These are phyloP conservation scores for Dendrobium nobile DNA, from an alignment of 106 monocot genomes.

Conservation along the genomic window DNA sequence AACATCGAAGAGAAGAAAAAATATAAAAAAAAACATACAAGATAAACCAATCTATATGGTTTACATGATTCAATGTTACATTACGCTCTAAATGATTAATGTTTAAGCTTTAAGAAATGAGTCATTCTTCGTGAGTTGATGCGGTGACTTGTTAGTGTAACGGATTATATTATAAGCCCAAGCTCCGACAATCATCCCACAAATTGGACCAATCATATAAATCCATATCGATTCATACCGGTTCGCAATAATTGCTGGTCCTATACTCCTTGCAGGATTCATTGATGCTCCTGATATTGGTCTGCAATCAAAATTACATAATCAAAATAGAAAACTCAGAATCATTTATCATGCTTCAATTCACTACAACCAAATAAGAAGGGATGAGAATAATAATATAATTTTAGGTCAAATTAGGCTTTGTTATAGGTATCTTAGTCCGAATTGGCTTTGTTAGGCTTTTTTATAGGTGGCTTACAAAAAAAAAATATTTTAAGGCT, in stretches of 20 bases:
- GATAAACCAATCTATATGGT: too few species aligned
- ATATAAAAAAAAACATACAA: too few species aligned
- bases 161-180: slow-evolving; percentile 82
- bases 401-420: too few species aligned
- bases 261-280: slow-evolving; percentile 78
- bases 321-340: not conserved
- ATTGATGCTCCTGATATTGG: slow-evolving; percentile 86
- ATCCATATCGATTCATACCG: slow-evolving; percentile 65
- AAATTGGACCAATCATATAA: slow-evolving; percentile 53
- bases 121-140: slow-evolving; percentile 58
- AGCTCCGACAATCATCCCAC: slow-evolving; percentile 52
- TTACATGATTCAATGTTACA: not conserved
- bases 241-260: slow-evolving; percentile 53
- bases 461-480: too few species aligned
- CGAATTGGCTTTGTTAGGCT: too few species aligned
- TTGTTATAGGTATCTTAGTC: too few species aligned
- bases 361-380: too few species aligned
- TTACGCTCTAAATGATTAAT: slow-evolving; percentile 7
- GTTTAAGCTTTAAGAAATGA: slow-evolving; percentile 46
- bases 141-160: slow-evolving; percentile 55
- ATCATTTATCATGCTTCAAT: too few species aligned
- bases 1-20: not conserved
- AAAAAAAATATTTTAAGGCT: too few species aligned
- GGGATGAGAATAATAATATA: too few species aligned
- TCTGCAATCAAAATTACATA: slow-evolving; percentile 17